Base-by-base conservation (phyloP, 2,329 filamentous ascomycete genomes). In the Trichothecium sympodiale region DNA sequence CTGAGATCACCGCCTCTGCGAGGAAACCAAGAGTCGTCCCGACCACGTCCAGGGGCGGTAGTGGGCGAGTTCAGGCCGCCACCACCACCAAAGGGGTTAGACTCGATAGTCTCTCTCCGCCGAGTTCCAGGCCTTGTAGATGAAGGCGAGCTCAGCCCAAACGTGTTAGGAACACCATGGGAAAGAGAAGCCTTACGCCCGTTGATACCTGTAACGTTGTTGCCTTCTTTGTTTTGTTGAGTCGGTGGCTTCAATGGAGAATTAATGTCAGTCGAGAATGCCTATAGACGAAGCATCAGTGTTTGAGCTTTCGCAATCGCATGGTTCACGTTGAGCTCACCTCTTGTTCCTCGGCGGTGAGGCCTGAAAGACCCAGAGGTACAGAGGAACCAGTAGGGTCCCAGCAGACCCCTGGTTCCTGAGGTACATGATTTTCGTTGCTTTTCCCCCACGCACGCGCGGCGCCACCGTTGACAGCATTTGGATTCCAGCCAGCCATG, bases 351-450 rank as follows among this genome's bases (percentile, higher is more conserved):
- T 76, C 69, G 5, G 59, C 43, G 2, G 71, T 66, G 74, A 94
- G 77, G 30, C 83, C 77, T 42, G 75, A 69, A 44, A 94, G 56
- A 20, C 77, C 77, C 44, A 95, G 65, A 6, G 88, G 86, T 43
- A 74, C 71, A 31, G 77, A 69, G 36, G 71, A 70, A 17, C 83
- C 86, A 40, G 71, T 70, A 39, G 72, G 61, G 52, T 94, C 84
- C 91, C 89, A 98, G 57, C 88, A 96, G 29, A 89, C 75, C 43
- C 91, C 86, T n/a, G 88, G 84, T 31, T 89, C 87, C 50, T 83
- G 76, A 39, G 78, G 78, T 43, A 71, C 66, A 43, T 86, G 81
- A 40, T 71, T 72, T 44, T 95, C 87, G 39, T 74, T 73, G 46
- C 68, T 71, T 56, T 88, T 86, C 35, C 83, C 83, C 86, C 86